Base-by-base conservation (phyloP, 163 green algal species). In the Coccomyxa subellipsoidea region DNA sequence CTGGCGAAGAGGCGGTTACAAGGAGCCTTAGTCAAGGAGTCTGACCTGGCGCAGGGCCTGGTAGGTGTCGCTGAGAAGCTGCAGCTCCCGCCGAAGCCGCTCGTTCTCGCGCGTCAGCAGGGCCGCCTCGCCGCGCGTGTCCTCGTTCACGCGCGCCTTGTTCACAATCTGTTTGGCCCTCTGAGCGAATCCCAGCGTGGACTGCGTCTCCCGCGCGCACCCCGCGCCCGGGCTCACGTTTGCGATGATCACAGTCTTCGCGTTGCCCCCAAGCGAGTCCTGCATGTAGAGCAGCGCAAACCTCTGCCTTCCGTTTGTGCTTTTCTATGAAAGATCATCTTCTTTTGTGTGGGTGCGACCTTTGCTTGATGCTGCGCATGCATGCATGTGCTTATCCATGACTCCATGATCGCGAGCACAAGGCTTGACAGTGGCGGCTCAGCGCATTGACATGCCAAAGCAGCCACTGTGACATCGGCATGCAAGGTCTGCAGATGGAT, bases 231-330 rank as follows among this genome's bases (percentile, higher is more conserved):
- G 95, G 35, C 85, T 92, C 29, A 99, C 89, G 76, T 95, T 96
- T 39, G 95, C 95, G 29, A 99, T 94, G 84, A 99, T 94, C 25
- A 94, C 91, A 15, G 93, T 98, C 85, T 96, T 97, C 35, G 93
- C 94, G 83, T 98, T 97, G 53, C 95, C 95, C 29, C 95, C 95
- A 27, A 98, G 88, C 0, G 92, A 94, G 36, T 97, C 94, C 92
- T 98, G 87, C 40, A 85, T 38, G 31, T 2, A 15, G n/a, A 76
- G 69, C 31, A 59, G n/a, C 5, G 2, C 23, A 18, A 59, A 2
- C 47, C 47, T 59, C 15, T 59, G 47, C 21, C 23, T 59, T 21
- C 15, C 47, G 23, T 27, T 1, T 18, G 21, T 59, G 21, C 47
- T 5, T 7, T 59, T 18, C 21, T 59, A 12, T 59, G 15, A 59